A percentile compares a stretch with the other conserved stretches of the same genome.
Evolutionary conservation across 257 asterid species (phyloP).

Genomic region (Solanum chiquidenum): DNA sequence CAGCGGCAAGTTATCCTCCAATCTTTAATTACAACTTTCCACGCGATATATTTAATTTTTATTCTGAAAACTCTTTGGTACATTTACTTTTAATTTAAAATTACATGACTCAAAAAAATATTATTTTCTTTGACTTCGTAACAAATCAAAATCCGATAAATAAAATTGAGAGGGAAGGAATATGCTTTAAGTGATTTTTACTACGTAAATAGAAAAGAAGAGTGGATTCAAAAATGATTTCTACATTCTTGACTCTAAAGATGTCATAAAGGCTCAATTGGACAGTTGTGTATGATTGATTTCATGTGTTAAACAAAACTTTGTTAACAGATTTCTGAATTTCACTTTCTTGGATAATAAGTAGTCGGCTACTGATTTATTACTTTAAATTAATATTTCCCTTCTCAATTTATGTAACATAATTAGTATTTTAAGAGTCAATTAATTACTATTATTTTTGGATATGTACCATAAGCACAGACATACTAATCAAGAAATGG

Average conservation of each 20-base stretch:
- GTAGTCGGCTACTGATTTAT: neutral
- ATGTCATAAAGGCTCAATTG: neutral
- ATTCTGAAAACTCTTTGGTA: neutral
- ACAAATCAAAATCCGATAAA: too few relatives aligned
- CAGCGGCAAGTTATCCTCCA: accelerated
- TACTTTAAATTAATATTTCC: neutral
- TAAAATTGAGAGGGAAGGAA: neutral
- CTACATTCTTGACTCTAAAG: neutral
- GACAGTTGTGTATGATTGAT: neutral
- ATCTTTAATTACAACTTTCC: too few relatives aligned
- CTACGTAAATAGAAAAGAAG: neutral
- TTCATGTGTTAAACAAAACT: neutral
- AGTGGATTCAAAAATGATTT: neutral
- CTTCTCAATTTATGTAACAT: neutral
- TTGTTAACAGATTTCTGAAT: neutral
- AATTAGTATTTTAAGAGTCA: neutral
- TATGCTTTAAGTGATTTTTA: too few relatives aligned
- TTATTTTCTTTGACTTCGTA: neutral
- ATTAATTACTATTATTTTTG: too few relatives aligned
- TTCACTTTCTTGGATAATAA: neutral
- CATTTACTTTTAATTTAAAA: too few relatives aligned
- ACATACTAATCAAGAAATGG: neutral
- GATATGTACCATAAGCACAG: neutral
- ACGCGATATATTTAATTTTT: too few relatives aligned
- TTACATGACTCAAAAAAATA: neutral